Base-by-base conservation (phyloP, 768 basidiomycete genomes). In the Pleurotus platypus region DNA sequence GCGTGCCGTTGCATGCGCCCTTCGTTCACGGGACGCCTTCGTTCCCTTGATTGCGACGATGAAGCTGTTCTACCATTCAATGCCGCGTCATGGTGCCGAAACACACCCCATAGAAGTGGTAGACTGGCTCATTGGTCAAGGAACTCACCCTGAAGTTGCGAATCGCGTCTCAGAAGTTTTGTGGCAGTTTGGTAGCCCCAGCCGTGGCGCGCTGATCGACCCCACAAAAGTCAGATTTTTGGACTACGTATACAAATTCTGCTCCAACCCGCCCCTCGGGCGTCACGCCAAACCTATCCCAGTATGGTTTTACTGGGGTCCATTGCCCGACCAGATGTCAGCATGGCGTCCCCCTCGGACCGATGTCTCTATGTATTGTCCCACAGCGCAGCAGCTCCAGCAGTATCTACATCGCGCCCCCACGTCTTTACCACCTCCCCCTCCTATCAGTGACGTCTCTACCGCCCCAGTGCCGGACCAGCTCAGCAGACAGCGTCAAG, bases 11-110 rank as follows among this genome's bases (percentile, higher is more conserved):
- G 37, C 49, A 20, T 48, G 51, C 9, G 39, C 50, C 8, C 42
- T 20, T 22, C 42, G 57, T 26, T 60, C 60, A 11, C 6, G 57
- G 16, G 51, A 57, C 22, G 50, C 60, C 12, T 60, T 60, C 55
- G 12, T 55, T 16, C 60, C 60, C 4, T 57, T 60, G 20, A 60
- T 60, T 16, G 60, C 50, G 9, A 35, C 60, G 4, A 16, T 60
- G 5, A 38, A 30, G 8, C 38, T 55, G 6, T 22, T 47, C 24
- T 42, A 53, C 6, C 16, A 53, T 16, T 15, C 49, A 13, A 5
- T 57, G 30, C n/a, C 16, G 51, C 42, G 5, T 43, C n/a, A 43
- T 20, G 42, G 42, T 20, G 18, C 42, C 42, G 18, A 15, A 30
- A 30, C 30, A 7, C 30, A 30, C 42, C 42, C 42, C 42, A 20